Base-by-base conservation (phyloP, 208 protist genomes). In the Leptomonas seymouri region DNA sequence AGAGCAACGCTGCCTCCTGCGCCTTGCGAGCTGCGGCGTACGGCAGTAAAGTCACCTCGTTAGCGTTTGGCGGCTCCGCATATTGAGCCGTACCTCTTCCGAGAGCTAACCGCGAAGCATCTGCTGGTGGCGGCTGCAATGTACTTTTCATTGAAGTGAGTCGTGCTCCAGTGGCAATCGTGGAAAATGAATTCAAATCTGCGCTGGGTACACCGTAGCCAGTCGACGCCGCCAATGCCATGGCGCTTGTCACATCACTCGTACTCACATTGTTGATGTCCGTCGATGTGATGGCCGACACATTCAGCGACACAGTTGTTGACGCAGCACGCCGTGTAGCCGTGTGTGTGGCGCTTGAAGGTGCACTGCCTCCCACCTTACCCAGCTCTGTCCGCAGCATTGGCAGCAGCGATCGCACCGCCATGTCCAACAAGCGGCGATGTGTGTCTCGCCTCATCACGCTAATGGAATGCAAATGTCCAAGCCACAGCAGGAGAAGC, bases 401-500 rank as follows among this genome's bases (percentile, higher is more conserved):
- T 21, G 62, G 61, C 42, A 91, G 55, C n/a, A 94, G 81, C 25
- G 71, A 28, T 1, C 36, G 20, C 9, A 77, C 80, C 18, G 76
- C 74, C 23, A 82, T 39, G 14, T 74, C 63, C 28, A 85, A 54
- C 46, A 94, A 62, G 8, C 49, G 66, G 21, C 71, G 71, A 18
- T 74, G 79, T 2, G 82, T 80, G 36, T 69, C 70, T 9, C 34
- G 27, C 8, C 74, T 51, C 30, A 93, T 23, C 16, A 60, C 48
- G 42, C 70, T 62, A 30, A 63, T 36, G 28, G 84, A 75, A 31
- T 88, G 76, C 60, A 90, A 23, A 46, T 88, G 78, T 6, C 81
- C 84, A 31, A 93, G 51, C 87, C 87, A 93, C 25, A 85, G 68
- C 27, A 95, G 62, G 27, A 93, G 68, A 7, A 78, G 78, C 12